These are phyloP conservation scores for Fusarium papillatum DNA, from an alignment of 2,329 filamentous ascomycete species.

Conservation along the genomic window DNA sequence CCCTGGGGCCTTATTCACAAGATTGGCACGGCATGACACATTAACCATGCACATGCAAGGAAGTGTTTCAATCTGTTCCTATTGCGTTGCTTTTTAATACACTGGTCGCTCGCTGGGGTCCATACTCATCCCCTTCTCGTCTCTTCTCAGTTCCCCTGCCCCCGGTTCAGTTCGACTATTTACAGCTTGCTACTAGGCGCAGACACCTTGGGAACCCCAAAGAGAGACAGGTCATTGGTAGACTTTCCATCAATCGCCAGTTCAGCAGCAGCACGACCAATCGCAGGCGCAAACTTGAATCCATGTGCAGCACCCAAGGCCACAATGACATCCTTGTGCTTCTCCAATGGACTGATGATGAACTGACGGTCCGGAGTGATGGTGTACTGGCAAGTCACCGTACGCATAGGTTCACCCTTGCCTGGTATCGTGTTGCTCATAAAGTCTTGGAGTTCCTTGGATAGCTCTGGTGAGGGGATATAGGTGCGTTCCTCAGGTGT, in stretches of 20 bases:
- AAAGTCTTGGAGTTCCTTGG: conserved; percentile 14
- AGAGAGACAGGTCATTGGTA: conserved; percentile 32
- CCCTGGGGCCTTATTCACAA: too few relatives aligned
- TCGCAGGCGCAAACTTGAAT: conserved; percentile 44
- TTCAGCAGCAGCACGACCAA: conserved; percentile 42
- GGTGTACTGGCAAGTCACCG: conserved; percentile 44
- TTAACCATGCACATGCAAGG: too few relatives aligned
- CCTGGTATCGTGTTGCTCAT: conserved; percentile 22
- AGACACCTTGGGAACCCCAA: conserved; percentile 15
- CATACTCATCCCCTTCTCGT: background rate
- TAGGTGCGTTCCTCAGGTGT: conserved; percentile 29
- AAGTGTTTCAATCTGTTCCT: too few relatives aligned
- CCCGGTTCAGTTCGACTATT: background rate
- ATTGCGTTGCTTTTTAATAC: too few relatives aligned
- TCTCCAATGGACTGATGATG: conserved; percentile 34
- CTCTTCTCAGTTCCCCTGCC: background rate
- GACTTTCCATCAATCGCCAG: conserved; percentile 41
- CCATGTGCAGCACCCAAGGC: conserved; percentile 38
- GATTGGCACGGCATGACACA: too few relatives aligned
- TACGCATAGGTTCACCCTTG: conserved; percentile 30
- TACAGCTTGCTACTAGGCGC: background rate
- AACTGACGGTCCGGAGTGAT: conserved; percentile 43
- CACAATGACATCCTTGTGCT: conserved; percentile 30
- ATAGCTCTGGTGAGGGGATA: conserved; percentile 12
- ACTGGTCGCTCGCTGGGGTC: too few relatives aligned